These are phyloP conservation scores for Phialophora macrospora DNA, from an alignment of 2,329 filamentous ascomycete genomes.

Conservation along the genomic window DNA sequence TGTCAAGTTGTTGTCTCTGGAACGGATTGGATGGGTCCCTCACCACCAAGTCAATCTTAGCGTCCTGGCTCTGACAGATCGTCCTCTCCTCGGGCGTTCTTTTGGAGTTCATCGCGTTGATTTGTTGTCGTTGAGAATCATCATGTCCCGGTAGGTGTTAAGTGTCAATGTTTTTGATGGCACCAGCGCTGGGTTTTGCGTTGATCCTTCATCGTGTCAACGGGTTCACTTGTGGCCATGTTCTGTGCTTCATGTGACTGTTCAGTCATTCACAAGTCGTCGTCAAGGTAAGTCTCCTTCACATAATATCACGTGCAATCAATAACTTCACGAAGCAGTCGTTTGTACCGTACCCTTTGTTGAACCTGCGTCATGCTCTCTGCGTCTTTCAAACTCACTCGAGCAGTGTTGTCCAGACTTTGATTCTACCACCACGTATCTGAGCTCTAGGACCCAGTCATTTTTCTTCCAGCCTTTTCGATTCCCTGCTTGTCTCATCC, in stretches of 20 bases:
- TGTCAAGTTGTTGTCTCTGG: too few relatives aligned
- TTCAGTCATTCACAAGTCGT: background rate
- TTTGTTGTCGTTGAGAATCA: too few relatives aligned
- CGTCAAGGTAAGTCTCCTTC: background rate
- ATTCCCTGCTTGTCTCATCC: background rate
- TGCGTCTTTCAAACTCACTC: background rate
- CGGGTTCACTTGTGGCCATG: background rate
- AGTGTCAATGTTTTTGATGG: too few relatives aligned
- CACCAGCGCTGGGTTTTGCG: too few relatives aligned
- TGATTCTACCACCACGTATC: background rate
- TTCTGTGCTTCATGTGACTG: background rate
- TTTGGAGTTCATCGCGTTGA: too few relatives aligned
- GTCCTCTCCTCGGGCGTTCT: too few relatives aligned
- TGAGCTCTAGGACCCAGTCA: background rate
- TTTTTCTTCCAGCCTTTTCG: background rate
- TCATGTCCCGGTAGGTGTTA: too few relatives aligned
- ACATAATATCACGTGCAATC: background rate
- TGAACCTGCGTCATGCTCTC: background rate
- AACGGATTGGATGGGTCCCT: too few relatives aligned
- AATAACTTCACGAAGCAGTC: background rate
- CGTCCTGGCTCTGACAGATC: too few relatives aligned
- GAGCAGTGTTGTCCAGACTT: background rate
- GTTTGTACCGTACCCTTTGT: background rate
- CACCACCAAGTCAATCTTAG: too few relatives aligned
- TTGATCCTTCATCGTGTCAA: too few relatives aligned